Percentiles rank a stretch among this genome's conserved stretches.
Evolutionary conservation across 257 asterid species (phyloP).

Genomic region (Scutellaria minor): DNA sequence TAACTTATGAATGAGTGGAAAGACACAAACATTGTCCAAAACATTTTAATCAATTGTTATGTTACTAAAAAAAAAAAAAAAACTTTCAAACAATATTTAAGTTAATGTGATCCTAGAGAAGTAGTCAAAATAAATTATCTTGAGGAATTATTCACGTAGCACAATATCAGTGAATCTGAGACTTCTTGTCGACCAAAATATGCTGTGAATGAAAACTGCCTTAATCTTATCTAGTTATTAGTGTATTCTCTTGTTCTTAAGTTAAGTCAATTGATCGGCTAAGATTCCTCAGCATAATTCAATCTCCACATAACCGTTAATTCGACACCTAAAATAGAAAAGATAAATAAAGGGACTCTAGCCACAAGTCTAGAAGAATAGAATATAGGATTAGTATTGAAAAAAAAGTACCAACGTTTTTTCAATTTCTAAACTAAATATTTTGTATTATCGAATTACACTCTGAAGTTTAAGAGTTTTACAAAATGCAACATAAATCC

Average conservation of each 20-base stretch:
- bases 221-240: constrained; percentile 32
- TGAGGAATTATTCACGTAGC: constrained; percentile 38
- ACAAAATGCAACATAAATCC: not conserved
- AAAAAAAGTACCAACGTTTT: too few relatives aligned
- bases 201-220: constrained; percentile 36
- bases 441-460: not conserved
- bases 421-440: too few relatives aligned
- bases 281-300: constrained; percentile 36
- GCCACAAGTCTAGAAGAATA: not conserved
- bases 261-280: constrained; percentile 15
- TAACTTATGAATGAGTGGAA: too few relatives aligned
- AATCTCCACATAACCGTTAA: constrained; percentile 3
- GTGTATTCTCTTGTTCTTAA: constrained; percentile 27
- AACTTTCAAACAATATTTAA: too few relatives aligned
- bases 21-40: too few relatives aligned
- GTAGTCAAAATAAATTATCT: constrained; percentile 13
- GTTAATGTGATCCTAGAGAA: too few relatives aligned
- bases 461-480: not conserved
- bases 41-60: too few relatives aligned
- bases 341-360: not conserved
- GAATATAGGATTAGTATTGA: not conserved
- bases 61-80: too few relatives aligned
- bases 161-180: constrained; percentile 40
- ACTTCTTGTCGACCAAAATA: constrained; percentile 39
- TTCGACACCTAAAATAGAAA: not conserved